A percentile compares a stretch with the other conserved stretches of the same genome.
phyloP scores from a whole-genome alignment of 306 rosid genomes.

The Casuarina glauca region DNA sequence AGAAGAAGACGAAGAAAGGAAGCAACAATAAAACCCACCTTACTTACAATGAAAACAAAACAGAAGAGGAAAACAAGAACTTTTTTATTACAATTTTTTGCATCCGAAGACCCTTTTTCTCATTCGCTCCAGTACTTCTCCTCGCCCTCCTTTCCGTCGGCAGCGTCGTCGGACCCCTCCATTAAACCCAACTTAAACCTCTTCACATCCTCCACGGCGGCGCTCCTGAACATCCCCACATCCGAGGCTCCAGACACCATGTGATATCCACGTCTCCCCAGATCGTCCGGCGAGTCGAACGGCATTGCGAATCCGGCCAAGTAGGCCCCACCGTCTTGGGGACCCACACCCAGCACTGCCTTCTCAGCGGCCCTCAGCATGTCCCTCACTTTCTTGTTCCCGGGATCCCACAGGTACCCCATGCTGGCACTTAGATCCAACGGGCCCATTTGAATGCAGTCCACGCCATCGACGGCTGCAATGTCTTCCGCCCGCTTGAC shows the following conservation, averaged over 20 bases:
- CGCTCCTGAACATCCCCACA: slow-evolving; percentile 57
- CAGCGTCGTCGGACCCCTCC: slow-evolving; percentile 42
- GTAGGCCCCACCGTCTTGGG: slow-evolving; percentile 42
- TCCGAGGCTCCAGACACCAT: slow-evolving; percentile 71
- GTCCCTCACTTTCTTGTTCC: slow-evolving; percentile 65
- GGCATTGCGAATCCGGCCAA: slow-evolving; percentile 60
- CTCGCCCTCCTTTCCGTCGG: slow-evolving; percentile 45
- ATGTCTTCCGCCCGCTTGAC: slow-evolving; percentile 48
- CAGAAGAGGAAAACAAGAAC: too few relatives aligned
- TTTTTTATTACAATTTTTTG: too few relatives aligned
- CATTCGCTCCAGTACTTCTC: slow-evolving; percentile 82
- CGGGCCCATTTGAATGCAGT: slow-evolving; percentile 85
- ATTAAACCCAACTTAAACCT: slow-evolving; percentile 46
- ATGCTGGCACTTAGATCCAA: slow-evolving; percentile 79
- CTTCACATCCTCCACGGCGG: slow-evolving; percentile 64
- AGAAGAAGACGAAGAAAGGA: too few relatives aligned
- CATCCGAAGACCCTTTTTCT: not conserved
- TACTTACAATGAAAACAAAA: too few relatives aligned
- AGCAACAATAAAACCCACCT: too few relatives aligned
- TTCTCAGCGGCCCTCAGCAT: slow-evolving; percentile 58
- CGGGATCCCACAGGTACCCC: slow-evolving; percentile 78
- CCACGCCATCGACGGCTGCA: slow-evolving; percentile 72
- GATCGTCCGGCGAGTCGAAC: slow-evolving; percentile 48
- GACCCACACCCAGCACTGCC: slow-evolving; percentile 40
- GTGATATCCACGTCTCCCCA: slow-evolving; percentile 63